A percentile compares a stretch with the other conserved stretches of the same genome.
phyloP scores from a whole-genome alignment of 2,329 filamentous ascomycete species.

The Leptographium procerum region DNA sequence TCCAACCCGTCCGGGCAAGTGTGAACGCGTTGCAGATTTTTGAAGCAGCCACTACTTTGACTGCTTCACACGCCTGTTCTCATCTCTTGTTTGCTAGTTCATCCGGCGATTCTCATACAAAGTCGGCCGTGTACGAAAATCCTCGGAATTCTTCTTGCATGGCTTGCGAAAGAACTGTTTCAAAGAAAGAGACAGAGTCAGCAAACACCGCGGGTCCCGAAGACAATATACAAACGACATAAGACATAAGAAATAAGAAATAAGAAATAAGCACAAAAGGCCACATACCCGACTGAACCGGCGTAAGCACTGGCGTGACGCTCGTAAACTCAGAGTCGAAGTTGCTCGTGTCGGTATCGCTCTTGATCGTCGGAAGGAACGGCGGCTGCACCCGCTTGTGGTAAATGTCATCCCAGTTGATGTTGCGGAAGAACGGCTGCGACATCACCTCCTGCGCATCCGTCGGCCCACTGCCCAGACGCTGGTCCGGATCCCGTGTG shows the following conservation, averaged over 20 bases:
- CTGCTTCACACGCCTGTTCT: neutral
- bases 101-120: constrained; percentile 41
- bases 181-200: neutral
- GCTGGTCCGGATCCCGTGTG: constrained; percentile 85
- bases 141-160: constrained; percentile 99
- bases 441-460: constrained; percentile 99
- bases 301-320: constrained; percentile 92
- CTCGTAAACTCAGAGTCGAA: constrained; percentile 98
- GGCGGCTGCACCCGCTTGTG: constrained; percentile 85
- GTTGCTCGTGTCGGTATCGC: constrained; percentile 95
- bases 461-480: constrained; percentile 86
- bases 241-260: neutral
- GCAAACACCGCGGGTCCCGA: too few species aligned
- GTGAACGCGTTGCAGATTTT: too few species aligned
- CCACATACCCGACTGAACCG: constrained; percentile 81
- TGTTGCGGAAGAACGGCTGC: constrained; percentile 93
- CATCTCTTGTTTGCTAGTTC: neutral
- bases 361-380: constrained; percentile 83
- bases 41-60: too few species aligned
- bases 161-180: constrained; percentile 78
- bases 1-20: neutral
- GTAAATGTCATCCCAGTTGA: constrained; percentile 98
- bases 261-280: constrained; percentile 21
- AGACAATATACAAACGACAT: too few species aligned
- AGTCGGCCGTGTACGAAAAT: constrained; percentile 94